A percentile compares a stretch with the other conserved stretches of the same genome.
Evolutionary conservation across 768 basidiomycete species (phyloP).

Genomic region (Wakefieldia striispora): DNA sequence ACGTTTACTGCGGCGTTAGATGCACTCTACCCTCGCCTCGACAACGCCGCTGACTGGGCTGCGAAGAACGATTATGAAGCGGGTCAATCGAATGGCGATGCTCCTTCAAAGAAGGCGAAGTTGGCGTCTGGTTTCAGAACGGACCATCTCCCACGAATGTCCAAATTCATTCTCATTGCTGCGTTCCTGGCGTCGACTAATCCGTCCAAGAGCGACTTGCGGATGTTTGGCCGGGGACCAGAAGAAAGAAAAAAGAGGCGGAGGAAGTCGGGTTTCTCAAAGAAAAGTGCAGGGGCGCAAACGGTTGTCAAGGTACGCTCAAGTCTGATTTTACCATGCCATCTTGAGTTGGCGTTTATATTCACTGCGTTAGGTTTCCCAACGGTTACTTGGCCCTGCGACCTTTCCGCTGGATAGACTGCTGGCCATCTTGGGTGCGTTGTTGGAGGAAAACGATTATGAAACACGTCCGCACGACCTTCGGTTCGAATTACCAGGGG

Average conservation of each 20-base stretch:
- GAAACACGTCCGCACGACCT: constrained; percentile 45
- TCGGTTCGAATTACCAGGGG: constrained; percentile 58
- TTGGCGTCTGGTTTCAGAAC: constrained; percentile 18
- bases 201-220: constrained; percentile 72
- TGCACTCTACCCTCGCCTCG: constrained; percentile 63
- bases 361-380: constrained; percentile 51
- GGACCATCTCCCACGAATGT: constrained; percentile 56
- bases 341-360: too few relatives aligned
- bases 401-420: constrained; percentile 79
- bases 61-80: constrained; percentile 44
- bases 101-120: constrained; percentile 3
- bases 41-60: constrained; percentile 66
- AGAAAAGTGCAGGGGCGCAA: constrained; percentile 35
- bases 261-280: constrained; percentile 38
- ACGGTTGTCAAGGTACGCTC: constrained; percentile 45
- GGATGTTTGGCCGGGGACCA: constrained; percentile 76
- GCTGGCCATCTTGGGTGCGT: constrained; percentile 72
- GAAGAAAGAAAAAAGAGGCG: constrained; percentile 64
- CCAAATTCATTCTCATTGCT: constrained; percentile 73
- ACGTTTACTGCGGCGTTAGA: constrained; percentile 64
- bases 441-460: constrained; percentile 67
- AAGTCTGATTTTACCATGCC: not conserved
- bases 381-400: constrained; percentile 75
- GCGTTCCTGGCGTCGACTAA: constrained; percentile 85
- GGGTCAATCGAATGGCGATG: constrained; percentile 1